These are phyloP conservation scores for Trichosanthes cucumerina DNA, from an alignment of 306 rosid genomes.

Conservation along the genomic window DNA sequence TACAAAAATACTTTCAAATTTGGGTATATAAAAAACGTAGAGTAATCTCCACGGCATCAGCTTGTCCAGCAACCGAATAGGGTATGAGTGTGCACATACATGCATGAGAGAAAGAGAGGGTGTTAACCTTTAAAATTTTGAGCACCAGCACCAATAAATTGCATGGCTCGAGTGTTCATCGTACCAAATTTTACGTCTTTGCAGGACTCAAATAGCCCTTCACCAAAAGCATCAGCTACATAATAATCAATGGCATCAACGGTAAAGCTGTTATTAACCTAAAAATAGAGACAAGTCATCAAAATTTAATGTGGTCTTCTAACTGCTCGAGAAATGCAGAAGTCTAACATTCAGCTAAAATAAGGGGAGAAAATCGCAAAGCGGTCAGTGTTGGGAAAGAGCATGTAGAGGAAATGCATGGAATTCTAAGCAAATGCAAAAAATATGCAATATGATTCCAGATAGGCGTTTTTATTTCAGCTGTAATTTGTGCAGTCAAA, in stretches of 20 bases:
- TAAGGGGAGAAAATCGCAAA: neutral
- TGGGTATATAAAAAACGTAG: neutral
- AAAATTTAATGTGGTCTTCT: constrained; percentile 11
- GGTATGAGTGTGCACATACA: neutral
- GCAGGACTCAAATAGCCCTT: constrained; percentile 88
- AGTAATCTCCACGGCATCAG: neutral
- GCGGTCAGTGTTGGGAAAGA: neutral
- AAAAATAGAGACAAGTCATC: constrained; percentile 15
- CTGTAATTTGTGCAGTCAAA: neutral
- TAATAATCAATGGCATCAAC: constrained; percentile 80
- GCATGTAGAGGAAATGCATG: neutral
- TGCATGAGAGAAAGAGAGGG: constrained; percentile 12
- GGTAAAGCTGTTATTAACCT: constrained; percentile 65
- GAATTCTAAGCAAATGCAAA: neutral
- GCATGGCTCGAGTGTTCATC: constrained; percentile 69
- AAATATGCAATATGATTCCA: neutral
- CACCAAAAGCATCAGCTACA: constrained; percentile 73
- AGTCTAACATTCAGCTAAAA: neutral
- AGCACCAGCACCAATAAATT: constrained; percentile 85
- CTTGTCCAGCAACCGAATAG: constrained; percentile 1
- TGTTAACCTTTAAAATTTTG: constrained; percentile 62
- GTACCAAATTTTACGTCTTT: constrained; percentile 95
- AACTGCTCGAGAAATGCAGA: neutral
- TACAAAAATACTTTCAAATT: neutral
- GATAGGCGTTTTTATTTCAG: neutral